These are phyloP conservation scores for Cyberlindnera euphorbiae DNA, from an alignment of 805 yeast species.

Conservation along the genomic window DNA sequence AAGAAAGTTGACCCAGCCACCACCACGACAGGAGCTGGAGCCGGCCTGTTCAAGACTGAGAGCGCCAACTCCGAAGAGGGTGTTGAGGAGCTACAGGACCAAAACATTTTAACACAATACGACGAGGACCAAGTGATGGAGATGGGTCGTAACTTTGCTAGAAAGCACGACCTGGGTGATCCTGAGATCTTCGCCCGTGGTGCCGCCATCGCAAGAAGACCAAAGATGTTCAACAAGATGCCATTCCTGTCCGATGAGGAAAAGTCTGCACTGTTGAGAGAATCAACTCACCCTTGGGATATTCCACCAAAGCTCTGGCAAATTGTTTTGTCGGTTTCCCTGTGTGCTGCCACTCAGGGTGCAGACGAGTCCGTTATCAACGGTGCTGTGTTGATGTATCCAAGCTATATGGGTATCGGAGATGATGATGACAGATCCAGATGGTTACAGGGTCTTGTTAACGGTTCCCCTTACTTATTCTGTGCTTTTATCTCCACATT, in stretches of 20 bases:
- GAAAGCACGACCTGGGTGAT: constrained; percentile 40
- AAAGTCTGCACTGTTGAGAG: constrained; percentile 44
- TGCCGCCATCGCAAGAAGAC: constrained; percentile 64
- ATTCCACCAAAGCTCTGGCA: constrained; percentile 41
- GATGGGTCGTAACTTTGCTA: constrained; percentile 66
- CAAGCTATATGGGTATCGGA: constrained; percentile 48
- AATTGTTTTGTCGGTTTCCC: constrained; percentile 61
- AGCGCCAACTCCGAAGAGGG: background rate
- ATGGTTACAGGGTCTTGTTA: constrained; percentile 59
- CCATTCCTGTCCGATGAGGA: constrained; percentile 50
- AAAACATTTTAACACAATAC: constrained; percentile 52
- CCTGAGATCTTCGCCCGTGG: constrained; percentile 56
- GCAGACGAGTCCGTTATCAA: constrained; percentile 76
- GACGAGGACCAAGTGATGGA: constrained; percentile 58
- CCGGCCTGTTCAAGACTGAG: constrained; percentile 7
- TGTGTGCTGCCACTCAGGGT: constrained; percentile 79
- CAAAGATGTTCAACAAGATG: constrained; percentile 56
- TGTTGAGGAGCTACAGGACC: constrained; percentile 17
- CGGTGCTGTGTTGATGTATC: constrained; percentile 66
- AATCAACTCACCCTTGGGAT: constrained; percentile 41
- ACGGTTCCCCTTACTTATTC: constrained; percentile 67
- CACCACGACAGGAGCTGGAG: constrained; percentile 5
- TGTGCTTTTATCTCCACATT: constrained; percentile 59
- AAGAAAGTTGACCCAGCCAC: no score
- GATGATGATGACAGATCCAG: constrained; percentile 42